Conservation (phyloP, 2,329 filamentous ascomycete genomes). For the Monilinia fructicola region DNA sequence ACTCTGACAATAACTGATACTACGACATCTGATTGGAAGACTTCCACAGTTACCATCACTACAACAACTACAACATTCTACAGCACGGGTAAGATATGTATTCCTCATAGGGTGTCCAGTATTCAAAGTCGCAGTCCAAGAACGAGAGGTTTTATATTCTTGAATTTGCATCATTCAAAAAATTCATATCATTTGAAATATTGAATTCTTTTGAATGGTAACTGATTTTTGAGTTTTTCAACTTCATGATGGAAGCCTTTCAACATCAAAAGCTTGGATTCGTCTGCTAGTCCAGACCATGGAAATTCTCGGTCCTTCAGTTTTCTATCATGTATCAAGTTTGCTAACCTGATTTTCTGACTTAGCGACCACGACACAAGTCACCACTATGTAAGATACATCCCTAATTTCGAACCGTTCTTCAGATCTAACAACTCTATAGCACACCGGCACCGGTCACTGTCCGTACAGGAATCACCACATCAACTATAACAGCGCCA, state of each 20-base stretch:
- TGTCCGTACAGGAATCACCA: conserved; percentile 9
- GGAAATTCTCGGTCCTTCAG: too few relatives aligned
- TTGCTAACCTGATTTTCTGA: neutral
- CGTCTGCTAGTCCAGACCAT: too few relatives aligned
- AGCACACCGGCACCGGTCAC: conserved; percentile 21
- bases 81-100: conserved; percentile 15
- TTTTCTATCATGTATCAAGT: neutral
- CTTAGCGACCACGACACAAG: conserved; percentile 14
- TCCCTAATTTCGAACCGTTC: neutral
- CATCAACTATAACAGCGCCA: conserved; percentile 15
- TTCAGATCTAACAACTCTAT: neutral
- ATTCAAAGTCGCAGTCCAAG: too few relatives aligned
- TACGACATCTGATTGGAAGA: conserved; percentile 18
- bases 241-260: too few relatives aligned
- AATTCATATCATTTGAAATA: neutral
- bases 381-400: conserved; percentile 10
- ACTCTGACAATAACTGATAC: conserved; percentile 19
- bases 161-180: too few relatives aligned
- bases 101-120: too few relatives aligned
- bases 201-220: neutral
- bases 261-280: too few relatives aligned
- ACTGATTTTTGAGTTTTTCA: too few relatives aligned
- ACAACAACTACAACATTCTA: conserved; percentile 19
- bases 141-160: too few relatives aligned
- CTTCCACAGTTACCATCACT: conserved; percentile 15